Conservation (phyloP, 768 basidiomycete species). For the Neoboletus subvelutipes region DNA sequence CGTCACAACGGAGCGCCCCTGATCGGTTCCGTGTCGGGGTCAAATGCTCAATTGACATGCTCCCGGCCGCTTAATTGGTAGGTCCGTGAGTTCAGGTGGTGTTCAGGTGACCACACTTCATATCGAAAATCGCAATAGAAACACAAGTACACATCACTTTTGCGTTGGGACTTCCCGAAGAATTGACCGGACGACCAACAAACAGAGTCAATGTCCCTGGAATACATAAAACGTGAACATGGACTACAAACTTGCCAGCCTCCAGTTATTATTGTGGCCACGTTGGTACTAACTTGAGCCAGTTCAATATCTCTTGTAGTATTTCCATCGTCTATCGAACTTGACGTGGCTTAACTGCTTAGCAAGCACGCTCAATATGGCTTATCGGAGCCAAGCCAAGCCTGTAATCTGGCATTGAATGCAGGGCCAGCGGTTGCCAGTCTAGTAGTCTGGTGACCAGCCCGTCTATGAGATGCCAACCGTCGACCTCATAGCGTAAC, state of each 20-base stretch:
- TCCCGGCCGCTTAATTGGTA: too few species aligned
- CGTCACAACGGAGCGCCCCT: neutral
- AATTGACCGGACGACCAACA: neutral
- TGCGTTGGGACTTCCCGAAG: neutral
- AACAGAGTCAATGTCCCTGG: neutral
- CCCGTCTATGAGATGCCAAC: too few species aligned
- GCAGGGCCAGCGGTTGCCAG: too few species aligned
- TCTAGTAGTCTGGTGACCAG: too few species aligned
- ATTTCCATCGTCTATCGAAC: too few species aligned
- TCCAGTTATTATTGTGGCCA: neutral
- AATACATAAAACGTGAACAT: neutral
- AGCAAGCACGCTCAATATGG: too few species aligned
- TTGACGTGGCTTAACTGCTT: too few species aligned
- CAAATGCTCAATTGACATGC: neutral
- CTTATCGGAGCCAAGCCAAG: too few species aligned
- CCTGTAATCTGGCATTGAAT: too few species aligned
- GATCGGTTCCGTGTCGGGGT: neutral
- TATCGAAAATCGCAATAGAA: neutral
- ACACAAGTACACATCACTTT: neutral
- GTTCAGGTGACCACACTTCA: neutral
- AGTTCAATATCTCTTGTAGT: neutral
- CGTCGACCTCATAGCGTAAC: too few species aligned
- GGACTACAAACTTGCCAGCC: neutral
- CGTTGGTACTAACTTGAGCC: too few species aligned
- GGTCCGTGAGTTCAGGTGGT: too few species aligned